phyloP scores from a whole-genome alignment of 345 rosid species.

The Gossypium sturtianum region DNA sequence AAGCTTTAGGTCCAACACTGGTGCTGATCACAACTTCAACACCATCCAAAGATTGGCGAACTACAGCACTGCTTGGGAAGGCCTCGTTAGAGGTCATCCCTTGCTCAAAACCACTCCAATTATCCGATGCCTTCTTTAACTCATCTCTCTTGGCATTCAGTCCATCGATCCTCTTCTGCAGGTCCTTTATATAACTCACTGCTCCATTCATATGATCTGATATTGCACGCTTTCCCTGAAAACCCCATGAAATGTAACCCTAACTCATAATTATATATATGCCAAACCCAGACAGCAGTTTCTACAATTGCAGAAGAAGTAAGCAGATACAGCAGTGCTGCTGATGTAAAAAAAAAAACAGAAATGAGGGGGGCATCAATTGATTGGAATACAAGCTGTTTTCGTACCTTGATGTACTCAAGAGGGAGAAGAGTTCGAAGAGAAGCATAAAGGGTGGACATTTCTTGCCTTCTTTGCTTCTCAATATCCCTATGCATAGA shows the following conservation, averaged over 20 bases:
- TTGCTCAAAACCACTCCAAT: conserved; percentile 5
- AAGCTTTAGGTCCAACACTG: conserved; percentile 23
- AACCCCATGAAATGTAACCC: conserved; percentile 6
- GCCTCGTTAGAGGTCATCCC: conserved; percentile 5
- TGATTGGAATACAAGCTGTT: background rate
- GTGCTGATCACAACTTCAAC: conserved; percentile 35
- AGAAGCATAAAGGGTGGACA: conserved; percentile 51
- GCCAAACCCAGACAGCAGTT: conserved; percentile 1
- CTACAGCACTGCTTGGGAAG: conserved; percentile 22
- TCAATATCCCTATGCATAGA: conserved; percentile 67
- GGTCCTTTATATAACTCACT: conserved; percentile 29
- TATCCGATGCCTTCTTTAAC: conserved; percentile 19
- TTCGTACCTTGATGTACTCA: conserved; percentile 51
- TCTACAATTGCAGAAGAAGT: background rate
- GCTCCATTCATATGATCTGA: conserved; percentile 45
- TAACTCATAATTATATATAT: background rate
- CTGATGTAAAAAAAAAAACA: background rate
- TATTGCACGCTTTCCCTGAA: conserved; percentile 41
- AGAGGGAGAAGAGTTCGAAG: conserved; percentile 74
- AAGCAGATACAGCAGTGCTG: background rate
- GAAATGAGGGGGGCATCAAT: background rate
- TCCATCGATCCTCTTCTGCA: conserved; percentile 22
- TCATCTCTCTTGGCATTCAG: conserved; percentile 24
- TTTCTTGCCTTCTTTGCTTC: conserved; percentile 69
- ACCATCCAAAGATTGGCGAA: conserved; percentile 36